Base-by-base conservation (phyloP, 345 rosid genomes). In the Acer negundo region DNA sequence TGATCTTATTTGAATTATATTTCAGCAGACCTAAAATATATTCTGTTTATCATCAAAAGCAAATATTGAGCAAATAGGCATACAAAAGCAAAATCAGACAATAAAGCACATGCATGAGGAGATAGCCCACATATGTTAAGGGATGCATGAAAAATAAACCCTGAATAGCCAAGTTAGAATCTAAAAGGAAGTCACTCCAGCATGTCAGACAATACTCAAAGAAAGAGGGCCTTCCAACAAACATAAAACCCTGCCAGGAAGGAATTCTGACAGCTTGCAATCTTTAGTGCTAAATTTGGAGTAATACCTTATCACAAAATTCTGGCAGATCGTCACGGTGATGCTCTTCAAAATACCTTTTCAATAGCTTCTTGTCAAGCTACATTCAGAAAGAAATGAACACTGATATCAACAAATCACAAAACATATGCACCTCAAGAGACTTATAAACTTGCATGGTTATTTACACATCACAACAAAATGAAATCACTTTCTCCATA, bases 361-460 rank as follows among this genome's bases (percentile, higher is more conserved):
- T 91, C 72, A 95, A 85, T 65, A 95, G 92, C 77, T 84, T 82
- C 82, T 87, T 89, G 90, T 95, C 99, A 77, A 95, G 93, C 99
- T 95, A 84, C 81, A 87, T 55, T 74, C 80, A 81, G 71, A 42
- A 83, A 81, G 80, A 80, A 62, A 35, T 38, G 62, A 62, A 81
- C 47, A 53, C 42, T n/a, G 23, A 73, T 22, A 75, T 22, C 63
- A 71, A 17, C 7, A 73, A 31, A 65, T 53, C 46, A 47, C n/a
- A 31, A 65, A 40, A 65, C 5, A 70, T 8, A 1, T 10, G 31
- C 72, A 70, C 61, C 23, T 20, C 13, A 3, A 51, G 63, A 51
- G 72, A 65, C 64, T 31, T 65, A 19, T 24, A 47, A 17, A 22
- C 7, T 28, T 17, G 35, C 47, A 49, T 51, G 61, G 51, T 56